Evolutionary conservation across 139 green algal genomes (phyloP), one percentile per base, ranked within the genome.

Genomic region (Tetradesmus lagerheimii): DNA sequence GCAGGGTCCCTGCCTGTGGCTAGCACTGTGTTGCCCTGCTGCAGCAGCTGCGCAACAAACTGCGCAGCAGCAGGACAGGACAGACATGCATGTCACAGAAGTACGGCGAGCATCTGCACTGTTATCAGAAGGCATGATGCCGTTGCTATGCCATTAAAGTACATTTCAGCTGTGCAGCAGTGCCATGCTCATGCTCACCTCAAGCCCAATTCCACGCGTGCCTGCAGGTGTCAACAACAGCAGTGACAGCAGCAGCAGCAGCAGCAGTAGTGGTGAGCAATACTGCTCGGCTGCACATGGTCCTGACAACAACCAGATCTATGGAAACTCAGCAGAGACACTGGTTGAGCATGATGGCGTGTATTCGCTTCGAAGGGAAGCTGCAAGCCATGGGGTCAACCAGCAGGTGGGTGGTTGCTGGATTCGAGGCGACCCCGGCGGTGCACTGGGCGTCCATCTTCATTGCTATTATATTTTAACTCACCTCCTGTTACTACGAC

Each of bases 11-110:
- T 39, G 38, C 29, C 80, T 57, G 80, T 85, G 43, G 80, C 80
- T 4, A 85, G 41, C 18, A 85, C 45, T 41, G 43, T 85, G 80
- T 85, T 85, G 45, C 80, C 80, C 53, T 85, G 25, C 45, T 85
- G 43, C 34, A 85, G 80, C 11, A 85, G 31, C 12, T 39, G 27
- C 11, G 62, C 64, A 0, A 85, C 80, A 50, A 50, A 85, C 80
- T 85, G 80, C 23, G 50, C 31, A 27, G 66, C 66, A 76, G 66
- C 27, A 76, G 2, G 29, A 11, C 27, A 38, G 15, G 8, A 27
- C 66, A 74, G 20, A 31, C 27, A 81, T 47, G 34, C 8, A n/a
- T n/a, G n/a, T n/a, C n/a, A 43, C 75, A 43, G 34, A 47, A 35
- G 66, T 6, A 15, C 2, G 29, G 29, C 11, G 37, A 47, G 18